Percentiles rank a stretch among this genome's conserved stretches.
Evolutionary conservation across 1,284 basidiomycete species (phyloP).

Genomic region (Cutaneotrichosporon sp.): DNA sequence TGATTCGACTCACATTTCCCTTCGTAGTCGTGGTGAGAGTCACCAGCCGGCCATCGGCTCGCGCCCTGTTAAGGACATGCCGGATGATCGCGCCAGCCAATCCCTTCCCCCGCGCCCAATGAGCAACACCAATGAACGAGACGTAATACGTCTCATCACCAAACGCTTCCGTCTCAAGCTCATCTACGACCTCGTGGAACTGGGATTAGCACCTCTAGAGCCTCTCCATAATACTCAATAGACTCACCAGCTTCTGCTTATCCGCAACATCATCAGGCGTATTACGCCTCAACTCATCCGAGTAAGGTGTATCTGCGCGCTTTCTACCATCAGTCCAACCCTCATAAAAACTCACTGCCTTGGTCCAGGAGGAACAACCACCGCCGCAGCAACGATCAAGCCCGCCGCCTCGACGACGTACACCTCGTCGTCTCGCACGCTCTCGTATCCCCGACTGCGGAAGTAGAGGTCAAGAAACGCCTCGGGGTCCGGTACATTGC

Average conservation of each 20-base stretch:
- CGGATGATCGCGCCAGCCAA: constrained; percentile 2
- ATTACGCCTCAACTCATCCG: constrained; percentile 4
- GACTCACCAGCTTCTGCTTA: constrained; percentile 3
- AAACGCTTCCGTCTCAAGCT: constrained; percentile 8
- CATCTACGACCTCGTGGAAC: constrained; percentile 7
- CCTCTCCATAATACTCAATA: too few species aligned
- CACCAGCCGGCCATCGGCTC: background rate
- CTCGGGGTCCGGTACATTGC: background rate
- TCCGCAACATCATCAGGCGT: background rate
- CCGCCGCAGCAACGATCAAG: background rate
- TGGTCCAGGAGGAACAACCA: constrained; percentile 10
- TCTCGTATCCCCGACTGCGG: constrained; percentile 10
- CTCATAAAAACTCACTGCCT: background rate
- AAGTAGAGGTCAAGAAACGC: constrained; percentile 7
- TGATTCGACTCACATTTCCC: constrained; percentile 6
- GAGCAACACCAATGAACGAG: constrained; percentile 13
- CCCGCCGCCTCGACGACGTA: constrained; percentile 7
- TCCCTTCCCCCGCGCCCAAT: constrained; percentile 10
- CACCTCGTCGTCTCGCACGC: background rate
- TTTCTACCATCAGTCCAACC: constrained; percentile 1
- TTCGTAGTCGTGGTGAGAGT: constrained; percentile 13
- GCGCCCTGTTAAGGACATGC: constrained; percentile 4
- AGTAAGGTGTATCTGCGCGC: constrained; percentile 11
- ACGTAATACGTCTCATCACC: constrained; percentile 11
- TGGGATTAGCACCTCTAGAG: background rate